Evolutionary conservation across 2,329 filamentous ascomycete species (phyloP).

Genomic region (Trichoderma arundinaceum): DNA sequence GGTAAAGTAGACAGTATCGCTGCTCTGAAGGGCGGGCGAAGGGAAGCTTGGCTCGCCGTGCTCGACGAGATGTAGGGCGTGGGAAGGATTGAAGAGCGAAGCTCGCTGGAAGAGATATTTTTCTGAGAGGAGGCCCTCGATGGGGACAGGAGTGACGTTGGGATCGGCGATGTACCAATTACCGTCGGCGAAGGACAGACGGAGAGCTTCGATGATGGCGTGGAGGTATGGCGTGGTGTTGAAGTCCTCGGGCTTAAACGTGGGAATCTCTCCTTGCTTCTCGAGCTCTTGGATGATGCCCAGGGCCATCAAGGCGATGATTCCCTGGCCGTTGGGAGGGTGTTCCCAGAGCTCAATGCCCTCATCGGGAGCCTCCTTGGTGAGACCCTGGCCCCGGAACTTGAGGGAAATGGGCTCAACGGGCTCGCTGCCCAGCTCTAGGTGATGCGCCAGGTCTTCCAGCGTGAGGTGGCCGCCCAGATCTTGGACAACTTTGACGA

Average conservation of each 20-base stretch:
- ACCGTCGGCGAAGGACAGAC: conserved; percentile 88
- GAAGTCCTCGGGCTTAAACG: conserved; percentile 73
- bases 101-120: conserved; percentile 76
- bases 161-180: conserved; percentile 92
- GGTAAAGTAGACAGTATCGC: conserved; percentile 94
- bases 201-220: conserved; percentile 83
- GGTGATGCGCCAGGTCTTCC: conserved; percentile 80
- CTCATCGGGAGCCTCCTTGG: conserved; percentile 38
- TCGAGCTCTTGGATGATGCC: conserved; percentile 90
- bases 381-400: conserved; percentile 68
- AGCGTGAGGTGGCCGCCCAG: conserved; percentile 79
- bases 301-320: conserved; percentile 91
- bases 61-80: conserved; percentile 63
- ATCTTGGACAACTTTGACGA: conserved; percentile 77
- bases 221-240: conserved; percentile 85
- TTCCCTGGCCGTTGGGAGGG: conserved; percentile 93
- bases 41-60: conserved; percentile 65
- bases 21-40: conserved; percentile 79
- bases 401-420: conserved; percentile 83
- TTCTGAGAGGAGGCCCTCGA: conserved; percentile 70
- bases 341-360: conserved; percentile 93
- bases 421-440: conserved; percentile 71
- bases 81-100: conserved; percentile 61
- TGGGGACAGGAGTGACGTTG: conserved; percentile 70
- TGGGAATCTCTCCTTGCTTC: conserved; percentile 72